Evolutionary conservation across 768 basidiomycete genomes (phyloP).

Genomic region (Amyloporia xantha): DNA sequence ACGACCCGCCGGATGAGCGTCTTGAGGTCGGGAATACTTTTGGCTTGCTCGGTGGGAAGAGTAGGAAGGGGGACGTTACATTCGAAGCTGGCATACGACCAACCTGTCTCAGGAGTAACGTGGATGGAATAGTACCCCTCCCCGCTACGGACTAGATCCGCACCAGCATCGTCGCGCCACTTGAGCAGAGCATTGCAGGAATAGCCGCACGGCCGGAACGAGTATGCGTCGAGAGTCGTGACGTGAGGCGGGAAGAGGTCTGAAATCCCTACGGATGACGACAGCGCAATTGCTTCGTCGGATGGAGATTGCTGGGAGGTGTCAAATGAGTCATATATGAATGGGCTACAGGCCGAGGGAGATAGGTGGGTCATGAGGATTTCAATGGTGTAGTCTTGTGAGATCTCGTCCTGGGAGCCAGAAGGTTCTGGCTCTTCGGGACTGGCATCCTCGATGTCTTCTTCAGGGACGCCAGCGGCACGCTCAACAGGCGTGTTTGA

Average conservation of each 20-base stretch:
- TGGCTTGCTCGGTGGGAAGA: constrained; percentile 25
- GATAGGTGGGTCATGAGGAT: constrained; percentile 96
- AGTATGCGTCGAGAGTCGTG: constrained; percentile 86
- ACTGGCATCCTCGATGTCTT: constrained; percentile 9
- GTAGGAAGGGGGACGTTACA: constrained; percentile 80
- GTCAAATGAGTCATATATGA: constrained; percentile 51
- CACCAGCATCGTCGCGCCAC: constrained; percentile 40
- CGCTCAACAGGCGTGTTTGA: constrained; percentile 25
- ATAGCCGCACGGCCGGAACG: constrained; percentile 94
- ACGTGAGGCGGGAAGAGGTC: constrained; percentile 73
- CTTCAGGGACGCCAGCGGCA: constrained; percentile 8
- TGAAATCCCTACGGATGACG: constrained; percentile 69
- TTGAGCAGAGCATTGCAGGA: constrained; percentile 85
- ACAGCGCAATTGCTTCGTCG: constrained; percentile 53
- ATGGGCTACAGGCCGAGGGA: constrained; percentile 62
- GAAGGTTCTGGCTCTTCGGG: constrained; percentile 16
- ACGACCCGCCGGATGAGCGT: constrained; percentile 86
- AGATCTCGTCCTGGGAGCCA: constrained; percentile 15
- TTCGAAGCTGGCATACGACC: constrained; percentile 98
- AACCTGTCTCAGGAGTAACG: constrained; percentile 95
- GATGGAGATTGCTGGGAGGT: constrained; percentile 31
- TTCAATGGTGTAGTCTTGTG: constrained; percentile 90
- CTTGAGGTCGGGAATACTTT: constrained; percentile 63
- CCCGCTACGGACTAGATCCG: constrained; percentile 30
- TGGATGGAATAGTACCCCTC: constrained; percentile 99